Evolutionary conservation across 257 asterid genomes (phyloP), one percentile per base, ranked within the genome.

Genomic region (Gynochthodes officinalis): DNA sequence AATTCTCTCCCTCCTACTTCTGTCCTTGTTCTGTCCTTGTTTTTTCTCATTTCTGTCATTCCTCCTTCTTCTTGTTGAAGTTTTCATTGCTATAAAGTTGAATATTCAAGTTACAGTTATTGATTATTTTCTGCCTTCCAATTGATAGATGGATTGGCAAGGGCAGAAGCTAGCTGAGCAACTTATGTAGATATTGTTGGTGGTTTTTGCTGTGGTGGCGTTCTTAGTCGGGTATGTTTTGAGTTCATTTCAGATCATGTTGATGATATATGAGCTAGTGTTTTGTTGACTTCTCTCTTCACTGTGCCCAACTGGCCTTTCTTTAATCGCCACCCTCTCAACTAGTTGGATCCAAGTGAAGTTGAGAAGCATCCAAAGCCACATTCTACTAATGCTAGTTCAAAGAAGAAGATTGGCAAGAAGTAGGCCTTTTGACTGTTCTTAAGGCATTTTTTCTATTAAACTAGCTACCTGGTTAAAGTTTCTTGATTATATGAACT

Each of bases 81-180:
- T n/a, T n/a, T n/a, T n/a, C n/a, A n/a, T n/a, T n/a, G n/a, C n/a
- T n/a, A n/a, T n/a, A n/a, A n/a, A n/a, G n/a, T n/a, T n/a, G n/a
- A n/a, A n/a, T n/a, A n/a, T n/a, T n/a, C n/a, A n/a, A n/a, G n/a
- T n/a, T n/a, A n/a, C n/a, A n/a, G n/a, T n/a, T n/a, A n/a, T n/a
- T n/a, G n/a, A n/a, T 23, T 37, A 46, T 43, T 30, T 71, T 21
- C 9, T 30, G 37, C 19, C 14, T 5, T 62, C 42, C 25, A 9
- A n/a, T 42, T 52, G 10, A 25, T 65, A 77, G 81, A 77, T 77
- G 81, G 81, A 77, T 65, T 77, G 81, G 81, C 77, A 77, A 66
- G 81, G 80, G 18, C 80, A 76, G 76, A 76, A 76, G 53, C 37
- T 76, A 30, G 80, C 72, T 27, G 80, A 76, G 68, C 80, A 76